A percentile compares a stretch with the other conserved stretches of the same genome.
Conservation (phyloP, 768 basidiomycete species). For the Termitomyces sp. region DNA sequence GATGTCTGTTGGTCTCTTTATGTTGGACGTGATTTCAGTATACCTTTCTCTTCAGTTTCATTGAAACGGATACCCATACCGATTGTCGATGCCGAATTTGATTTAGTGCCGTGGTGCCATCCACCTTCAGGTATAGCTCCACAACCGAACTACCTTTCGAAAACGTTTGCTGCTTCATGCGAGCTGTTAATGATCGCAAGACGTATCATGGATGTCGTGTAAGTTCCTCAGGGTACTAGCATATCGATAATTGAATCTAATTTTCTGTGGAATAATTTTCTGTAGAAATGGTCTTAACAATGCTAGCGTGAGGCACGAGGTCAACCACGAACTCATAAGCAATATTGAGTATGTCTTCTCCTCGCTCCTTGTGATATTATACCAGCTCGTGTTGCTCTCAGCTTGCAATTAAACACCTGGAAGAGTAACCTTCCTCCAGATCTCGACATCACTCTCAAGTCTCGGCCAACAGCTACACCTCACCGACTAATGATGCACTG, state of each 20-base stretch:
- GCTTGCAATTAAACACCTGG: conserved; percentile 45
- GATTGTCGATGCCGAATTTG: conserved; percentile 43
- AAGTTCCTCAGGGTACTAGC: conserved; percentile 14
- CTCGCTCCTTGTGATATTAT: not conserved
- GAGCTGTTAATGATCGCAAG: conserved; percentile 43
- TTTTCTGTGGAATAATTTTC: conserved; percentile 22
- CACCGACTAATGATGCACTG: conserved; percentile 54
- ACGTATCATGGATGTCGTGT: conserved; percentile 53
- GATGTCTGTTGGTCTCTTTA: conserved; percentile 65
- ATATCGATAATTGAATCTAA: not conserved
- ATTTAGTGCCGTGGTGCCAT: conserved; percentile 41
- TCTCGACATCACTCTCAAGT: conserved; percentile 44
- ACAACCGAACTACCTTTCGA: conserved; percentile 38
- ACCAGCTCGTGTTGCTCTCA: conserved; percentile 10
- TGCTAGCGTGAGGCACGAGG: conserved; percentile 31
- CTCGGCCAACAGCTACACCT: conserved; percentile 41
- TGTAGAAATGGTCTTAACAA: conserved; percentile 39
- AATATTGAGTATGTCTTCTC: conserved; percentile 42
- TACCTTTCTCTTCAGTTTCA: conserved; percentile 27
- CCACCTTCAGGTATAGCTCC: conserved; percentile 31
- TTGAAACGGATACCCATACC: conserved; percentile 37
- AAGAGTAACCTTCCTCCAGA: conserved; percentile 39
- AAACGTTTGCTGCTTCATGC: conserved; percentile 43
- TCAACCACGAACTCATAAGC: conserved; percentile 43
- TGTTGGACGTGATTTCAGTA: conserved; percentile 56